Conservation (phyloP, 2,329 filamentous ascomycete species). For the Trichophyton schoenleinii region DNA sequence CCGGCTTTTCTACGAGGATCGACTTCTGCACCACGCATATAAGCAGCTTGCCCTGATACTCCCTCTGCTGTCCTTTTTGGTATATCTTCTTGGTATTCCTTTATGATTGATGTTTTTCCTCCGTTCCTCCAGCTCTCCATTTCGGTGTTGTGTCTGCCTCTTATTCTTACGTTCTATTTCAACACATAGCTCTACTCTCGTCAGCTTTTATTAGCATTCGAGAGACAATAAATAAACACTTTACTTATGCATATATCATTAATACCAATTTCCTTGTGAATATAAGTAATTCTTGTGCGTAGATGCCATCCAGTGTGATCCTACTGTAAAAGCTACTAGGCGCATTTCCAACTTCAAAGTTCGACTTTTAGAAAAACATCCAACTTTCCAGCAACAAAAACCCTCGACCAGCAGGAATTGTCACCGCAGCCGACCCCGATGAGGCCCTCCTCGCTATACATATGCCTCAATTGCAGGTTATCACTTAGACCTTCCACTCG, state of each 20-base stretch:
- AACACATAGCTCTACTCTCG: no score
- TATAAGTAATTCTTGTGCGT: no score
- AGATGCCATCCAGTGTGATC: not conserved
- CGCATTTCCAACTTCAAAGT: not conserved
- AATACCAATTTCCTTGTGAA: no score
- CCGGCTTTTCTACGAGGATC: not conserved
- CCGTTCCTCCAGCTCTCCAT: not conserved
- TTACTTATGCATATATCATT: no score
- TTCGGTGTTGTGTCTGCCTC: not conserved
- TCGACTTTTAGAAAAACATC: not conserved
- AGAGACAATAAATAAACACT: no score
- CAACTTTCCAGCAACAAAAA: not conserved
- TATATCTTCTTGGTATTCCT: not conserved
- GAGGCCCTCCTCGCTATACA: constrained; percentile 18
- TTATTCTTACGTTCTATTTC: no score
- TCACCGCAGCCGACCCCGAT: constrained; percentile 12
- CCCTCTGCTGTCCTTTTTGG: no score
- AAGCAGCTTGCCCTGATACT: not conserved
- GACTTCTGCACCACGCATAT: not conserved
- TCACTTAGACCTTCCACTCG: constrained; percentile 3
- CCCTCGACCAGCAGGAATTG: not conserved
- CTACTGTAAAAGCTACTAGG: not conserved
- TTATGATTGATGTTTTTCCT: not conserved
- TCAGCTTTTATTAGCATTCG: no score
- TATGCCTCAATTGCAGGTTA: constrained; percentile 11